A percentile compares a stretch with the other conserved stretches of the same genome.
Conservation (phyloP, 805 yeast genomes). For the Kodamaea kakaduensis region DNA sequence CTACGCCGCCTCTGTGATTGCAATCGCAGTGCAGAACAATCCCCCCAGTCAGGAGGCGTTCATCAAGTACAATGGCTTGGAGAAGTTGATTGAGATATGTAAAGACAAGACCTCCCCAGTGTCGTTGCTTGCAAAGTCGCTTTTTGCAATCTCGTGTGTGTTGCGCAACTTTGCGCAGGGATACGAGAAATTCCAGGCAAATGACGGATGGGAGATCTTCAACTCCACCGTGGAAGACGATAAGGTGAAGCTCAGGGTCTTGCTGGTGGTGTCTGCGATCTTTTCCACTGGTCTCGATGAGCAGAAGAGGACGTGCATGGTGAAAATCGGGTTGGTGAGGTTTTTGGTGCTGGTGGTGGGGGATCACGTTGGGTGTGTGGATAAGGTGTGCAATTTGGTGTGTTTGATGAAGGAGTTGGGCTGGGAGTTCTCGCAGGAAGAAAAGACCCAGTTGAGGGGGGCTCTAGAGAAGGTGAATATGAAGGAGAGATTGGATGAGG, state of each 20-base stretch:
- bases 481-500: conserved; percentile 49
- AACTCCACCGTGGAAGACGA: conserved; percentile 28
- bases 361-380: conserved; percentile 47
- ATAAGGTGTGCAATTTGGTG: conserved; percentile 52
- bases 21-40: conserved; percentile 92
- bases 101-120: conserved; percentile 14
- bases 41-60: conserved; percentile 68
- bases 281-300: conserved; percentile 48
- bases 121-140: conserved; percentile 42
- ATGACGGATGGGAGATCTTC: conserved; percentile 58
- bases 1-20: conserved; percentile 69
- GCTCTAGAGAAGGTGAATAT: conserved; percentile 36
- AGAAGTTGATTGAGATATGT: conserved; percentile 43
- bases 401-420: conserved; percentile 39
- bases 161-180: conserved; percentile 64
- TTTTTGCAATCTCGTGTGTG: conserved; percentile 73
- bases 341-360: conserved; percentile 30
- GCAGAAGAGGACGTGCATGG: conserved; percentile 38
- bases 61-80: conserved; percentile 47
- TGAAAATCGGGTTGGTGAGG: conserved; percentile 28
- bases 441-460: conserved; percentile 30
- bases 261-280: conserved; percentile 58
- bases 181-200: conserved; percentile 49
- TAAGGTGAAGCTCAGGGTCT: conserved; percentile 48
- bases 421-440: conserved; percentile 45